These are phyloP conservation scores for Pichia sp. DNA, from an alignment of 1,139 yeast species.

Conservation along the genomic window DNA sequence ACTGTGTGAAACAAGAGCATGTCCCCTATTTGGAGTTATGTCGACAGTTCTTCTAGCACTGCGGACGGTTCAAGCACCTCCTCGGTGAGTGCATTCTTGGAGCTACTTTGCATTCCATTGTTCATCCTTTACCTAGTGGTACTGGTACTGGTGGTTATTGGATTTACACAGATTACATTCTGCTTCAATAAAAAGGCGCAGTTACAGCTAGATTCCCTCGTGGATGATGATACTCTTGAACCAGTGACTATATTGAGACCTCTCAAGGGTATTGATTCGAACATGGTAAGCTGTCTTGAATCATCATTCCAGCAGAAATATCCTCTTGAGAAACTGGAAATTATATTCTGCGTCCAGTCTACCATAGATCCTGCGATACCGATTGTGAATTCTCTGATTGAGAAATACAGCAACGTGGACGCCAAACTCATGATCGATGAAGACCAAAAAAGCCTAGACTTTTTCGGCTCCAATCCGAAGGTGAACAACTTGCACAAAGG, in stretches of 20 bases:
- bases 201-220: conserved; percentile 13
- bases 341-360: conserved; percentile 71
- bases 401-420: conserved; percentile 53
- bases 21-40: background rate
- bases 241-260: conserved; percentile 84
- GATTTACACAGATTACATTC: conserved; percentile 43
- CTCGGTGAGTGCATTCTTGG: background rate
- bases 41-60: background rate
- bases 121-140: conserved; percentile 33
- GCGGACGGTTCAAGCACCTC: background rate
- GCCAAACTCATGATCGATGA: conserved; percentile 49
- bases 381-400: conserved; percentile 47
- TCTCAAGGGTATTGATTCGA: conserved; percentile 78
- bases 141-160: conserved; percentile 40
- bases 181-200: conserved; percentile 34
- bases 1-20: background rate
- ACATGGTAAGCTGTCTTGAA: conserved; percentile 61
- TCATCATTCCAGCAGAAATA: conserved; percentile 68
- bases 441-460: conserved; percentile 36
- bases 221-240: conserved; percentile 33
- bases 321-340: conserved; percentile 55
- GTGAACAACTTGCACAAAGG: conserved; percentile 83
- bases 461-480: conserved; percentile 85
- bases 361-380: conserved; percentile 61
- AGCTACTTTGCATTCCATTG: conserved; percentile 7